Conservation (phyloP, 2,329 filamentous ascomycete genomes). For the Trichocomaceae sp. region DNA sequence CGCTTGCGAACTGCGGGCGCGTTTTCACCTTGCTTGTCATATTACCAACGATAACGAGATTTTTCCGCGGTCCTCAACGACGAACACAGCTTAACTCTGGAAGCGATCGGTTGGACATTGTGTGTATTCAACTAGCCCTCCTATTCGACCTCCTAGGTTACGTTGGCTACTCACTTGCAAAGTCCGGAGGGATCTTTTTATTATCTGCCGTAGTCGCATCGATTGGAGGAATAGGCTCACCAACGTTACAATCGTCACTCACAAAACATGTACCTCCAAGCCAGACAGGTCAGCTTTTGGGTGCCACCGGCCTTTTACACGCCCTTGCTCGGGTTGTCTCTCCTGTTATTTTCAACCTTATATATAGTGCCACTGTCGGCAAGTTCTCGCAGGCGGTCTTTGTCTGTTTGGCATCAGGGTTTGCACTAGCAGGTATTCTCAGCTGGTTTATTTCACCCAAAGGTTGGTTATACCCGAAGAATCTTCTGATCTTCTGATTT, state of each 20-base stretch:
- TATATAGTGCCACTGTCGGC: constrained; percentile 76
- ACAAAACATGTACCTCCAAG: constrained; percentile 88
- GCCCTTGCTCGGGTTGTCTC: constrained; percentile 71
- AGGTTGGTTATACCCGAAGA: constrained; percentile 50
- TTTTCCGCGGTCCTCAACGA: constrained; percentile 52
- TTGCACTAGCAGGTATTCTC: constrained; percentile 58
- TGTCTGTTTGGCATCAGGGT: constrained; percentile 62
- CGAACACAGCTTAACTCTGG: constrained; percentile 53
- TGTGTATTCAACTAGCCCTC: constrained; percentile 67
- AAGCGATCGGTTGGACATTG: constrained; percentile 70
- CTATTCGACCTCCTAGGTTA: constrained; percentile 70
- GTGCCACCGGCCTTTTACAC: constrained; percentile 79
- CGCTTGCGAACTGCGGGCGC: constrained; percentile 67
- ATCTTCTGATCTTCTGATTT: neutral
- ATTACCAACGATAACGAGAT: constrained; percentile 68
- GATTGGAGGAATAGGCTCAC: constrained; percentile 75
- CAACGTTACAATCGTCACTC: constrained; percentile 73
- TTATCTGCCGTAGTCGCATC: constrained; percentile 65
- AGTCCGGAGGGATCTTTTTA: constrained; percentile 59
- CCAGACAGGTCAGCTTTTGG: constrained; percentile 77
- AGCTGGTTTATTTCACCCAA: constrained; percentile 67
- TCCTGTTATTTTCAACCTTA: constrained; percentile 74
- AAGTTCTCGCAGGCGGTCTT: constrained; percentile 78
- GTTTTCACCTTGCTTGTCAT: constrained; percentile 68
- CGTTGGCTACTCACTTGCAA: constrained; percentile 64